phyloP scores from a whole-genome alignment of 352 stramenopile species.

The Pythium biforme region DNA sequence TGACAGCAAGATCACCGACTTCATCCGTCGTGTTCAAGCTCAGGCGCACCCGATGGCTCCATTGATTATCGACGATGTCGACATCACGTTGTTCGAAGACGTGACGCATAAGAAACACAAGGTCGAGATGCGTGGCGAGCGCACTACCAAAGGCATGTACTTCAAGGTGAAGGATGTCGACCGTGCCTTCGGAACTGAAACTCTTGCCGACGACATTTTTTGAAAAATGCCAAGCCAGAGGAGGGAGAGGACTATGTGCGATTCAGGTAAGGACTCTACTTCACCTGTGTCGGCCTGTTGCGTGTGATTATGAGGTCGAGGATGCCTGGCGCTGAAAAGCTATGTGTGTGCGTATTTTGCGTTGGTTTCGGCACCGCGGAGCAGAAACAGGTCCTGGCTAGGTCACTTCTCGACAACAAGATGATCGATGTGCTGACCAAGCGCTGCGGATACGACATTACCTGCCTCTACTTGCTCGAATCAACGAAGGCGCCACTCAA shows the following conservation, averaged over 20 bases:
- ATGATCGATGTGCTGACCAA: not conserved
- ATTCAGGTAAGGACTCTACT: not conserved
- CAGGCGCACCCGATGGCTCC: not conserved
- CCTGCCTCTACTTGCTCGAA: not conserved
- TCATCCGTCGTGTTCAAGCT: conserved; percentile 6
- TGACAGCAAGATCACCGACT: conserved; percentile 1
- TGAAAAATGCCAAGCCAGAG: not conserved
- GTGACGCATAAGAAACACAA: not conserved
- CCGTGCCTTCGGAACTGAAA: not conserved
- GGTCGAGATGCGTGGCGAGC: conserved; percentile 12
- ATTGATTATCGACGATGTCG: not conserved
- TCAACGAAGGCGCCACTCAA: not conserved
- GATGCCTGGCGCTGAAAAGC: not conserved
- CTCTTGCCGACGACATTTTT: not conserved
- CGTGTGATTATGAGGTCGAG: not conserved
- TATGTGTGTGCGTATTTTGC: conserved; percentile 7
- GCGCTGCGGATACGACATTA: not conserved
- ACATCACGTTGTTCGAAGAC: conserved; percentile 8
- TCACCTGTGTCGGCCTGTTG: conserved; percentile 5
- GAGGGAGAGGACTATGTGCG: conserved; percentile 4
- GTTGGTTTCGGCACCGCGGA: conserved; percentile 1
- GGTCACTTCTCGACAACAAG: conserved; percentile 1
- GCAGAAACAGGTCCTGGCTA: not conserved
- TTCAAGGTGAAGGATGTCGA: conserved; percentile 13
- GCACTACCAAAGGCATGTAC: not conserved